Conservation (phyloP, 257 asterid genomes). For the Fraxinus cuspidata region DNA sequence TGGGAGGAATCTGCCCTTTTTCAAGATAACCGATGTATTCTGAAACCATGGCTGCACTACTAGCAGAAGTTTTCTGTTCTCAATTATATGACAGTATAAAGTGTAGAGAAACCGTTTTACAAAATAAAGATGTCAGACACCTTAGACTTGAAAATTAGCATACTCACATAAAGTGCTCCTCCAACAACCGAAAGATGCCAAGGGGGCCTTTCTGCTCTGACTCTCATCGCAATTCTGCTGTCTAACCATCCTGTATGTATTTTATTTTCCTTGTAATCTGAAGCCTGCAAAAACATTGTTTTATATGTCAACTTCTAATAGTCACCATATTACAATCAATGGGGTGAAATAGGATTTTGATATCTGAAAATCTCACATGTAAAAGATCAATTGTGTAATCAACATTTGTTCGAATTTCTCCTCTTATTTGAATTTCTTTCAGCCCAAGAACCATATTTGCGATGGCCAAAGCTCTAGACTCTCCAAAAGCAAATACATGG, state of each 20-base stretch:
- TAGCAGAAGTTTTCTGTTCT: conserved; percentile 95
- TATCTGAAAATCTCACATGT: conserved; percentile 62
- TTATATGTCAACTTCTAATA: conserved; percentile 16
- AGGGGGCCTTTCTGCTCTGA: conserved; percentile 99
- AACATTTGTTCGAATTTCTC: conserved; percentile 97
- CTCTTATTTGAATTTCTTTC: conserved; percentile 98
- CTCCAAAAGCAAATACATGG: conserved; percentile 97
- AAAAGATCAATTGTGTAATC: conserved; percentile 98
- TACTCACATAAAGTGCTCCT: conserved; percentile 95
- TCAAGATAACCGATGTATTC: conserved; percentile 98
- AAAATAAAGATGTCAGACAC: conserved; percentile 19
- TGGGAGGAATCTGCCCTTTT: conserved; percentile 98
- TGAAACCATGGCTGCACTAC: conserved; percentile 94
- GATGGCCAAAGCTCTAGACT: conserved; percentile 94
- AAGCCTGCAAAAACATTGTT: conserved; percentile 55
- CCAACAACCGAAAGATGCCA: conserved; percentile 99
- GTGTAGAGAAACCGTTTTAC: neutral
- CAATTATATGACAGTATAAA: conserved; percentile 5
- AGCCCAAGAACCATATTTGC: conserved; percentile 99
- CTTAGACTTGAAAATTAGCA: conserved; percentile 13
- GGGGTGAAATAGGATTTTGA: conserved; percentile 14
- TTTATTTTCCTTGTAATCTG: conserved; percentile 92
- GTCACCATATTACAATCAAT: conserved; percentile 13
- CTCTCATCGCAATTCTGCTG: conserved; percentile 99
- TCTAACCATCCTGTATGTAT: conserved; percentile 99